These are phyloP conservation scores for Boletus pseudopeckii DNA, from an alignment of 768 basidiomycete species.

Conservation along the genomic window DNA sequence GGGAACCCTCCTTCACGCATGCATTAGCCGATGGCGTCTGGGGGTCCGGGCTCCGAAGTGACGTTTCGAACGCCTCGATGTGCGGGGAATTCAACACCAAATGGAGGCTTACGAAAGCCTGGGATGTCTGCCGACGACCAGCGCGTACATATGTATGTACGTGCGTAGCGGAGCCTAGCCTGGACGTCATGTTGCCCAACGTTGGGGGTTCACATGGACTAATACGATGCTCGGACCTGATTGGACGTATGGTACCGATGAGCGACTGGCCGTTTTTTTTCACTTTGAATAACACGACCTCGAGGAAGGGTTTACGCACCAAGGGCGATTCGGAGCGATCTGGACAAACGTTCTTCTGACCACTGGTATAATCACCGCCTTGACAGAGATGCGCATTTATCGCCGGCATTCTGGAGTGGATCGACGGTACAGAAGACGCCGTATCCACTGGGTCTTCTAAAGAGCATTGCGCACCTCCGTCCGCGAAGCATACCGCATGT, in stretches of 20 bases:
- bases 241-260: background rate
- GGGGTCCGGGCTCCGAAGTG: background rate
- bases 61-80: background rate
- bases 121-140: background rate
- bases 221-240: too few relatives aligned
- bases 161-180: background rate
- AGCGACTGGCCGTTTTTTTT: background rate
- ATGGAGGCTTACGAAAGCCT: background rate
- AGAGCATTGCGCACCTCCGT: too few relatives aligned
- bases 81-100: conserved; percentile 1
- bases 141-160: background rate
- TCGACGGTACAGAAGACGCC: background rate
- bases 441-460: too few relatives aligned
- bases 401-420: background rate
- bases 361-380: background rate
- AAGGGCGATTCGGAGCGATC: too few relatives aligned
- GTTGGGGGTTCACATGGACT: background rate
- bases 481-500: too few relatives aligned
- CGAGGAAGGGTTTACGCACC: background rate
- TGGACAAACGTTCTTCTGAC: background rate
- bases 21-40: background rate
- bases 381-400: background rate
- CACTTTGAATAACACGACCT: background rate
- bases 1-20: background rate
- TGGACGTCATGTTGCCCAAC: background rate